Base-by-base conservation (phyloP, 208 protist genomes). In the Crithidia sp. region DNA sequence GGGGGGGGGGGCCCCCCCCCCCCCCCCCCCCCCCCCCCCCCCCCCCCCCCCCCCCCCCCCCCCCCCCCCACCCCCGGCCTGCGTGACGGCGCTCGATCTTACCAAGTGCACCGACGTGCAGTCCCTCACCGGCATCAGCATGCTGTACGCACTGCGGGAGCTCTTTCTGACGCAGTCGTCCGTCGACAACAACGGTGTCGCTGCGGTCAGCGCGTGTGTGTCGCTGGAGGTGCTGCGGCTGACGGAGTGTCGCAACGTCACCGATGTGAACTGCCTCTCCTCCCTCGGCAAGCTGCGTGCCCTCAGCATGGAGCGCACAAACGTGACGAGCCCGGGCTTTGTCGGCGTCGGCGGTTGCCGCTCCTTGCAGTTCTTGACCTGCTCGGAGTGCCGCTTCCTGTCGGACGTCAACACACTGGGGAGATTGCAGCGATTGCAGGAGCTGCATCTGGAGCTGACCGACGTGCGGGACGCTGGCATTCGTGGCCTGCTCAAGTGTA, bases 361-460 rank as follows among this genome's bases (percentile, higher is more conserved):
- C n/a, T 50, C 64, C 7, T 63, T 95, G 67, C 67, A 67, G 28
- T 78, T 76, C 41, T 66, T 95, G n/a, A 76, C 67, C 54, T 78
- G 92, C n/a, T 80, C 74, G 19, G 83, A 91, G 54, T 95, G 91
- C 65, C 81, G 82, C 3, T 85, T 84, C 58, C n/a, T 95, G 37
- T 83, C 86, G 1, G 80, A 89, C 61, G 74, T 93, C 8, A 92
- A 91, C 74, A 59, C 77, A 17, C 71, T 95, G 5, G 72, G 78
- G 14, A 58, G 77, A 9, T 75, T 95, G 12, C 53, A 45, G 49
- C 67, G 61, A 3, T 73, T 95, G 28, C 14, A 61, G 14, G 84
- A 93, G 71, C 85, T 95, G 16, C 83, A 90, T 52, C 62, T 88
- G 5, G 84, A 83, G 72, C 66, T 67, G 55, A 95, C 88, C 3